Conservation (phyloP, 495 filamentous ascomycete genomes). For the Platismatia glauca region DNA sequence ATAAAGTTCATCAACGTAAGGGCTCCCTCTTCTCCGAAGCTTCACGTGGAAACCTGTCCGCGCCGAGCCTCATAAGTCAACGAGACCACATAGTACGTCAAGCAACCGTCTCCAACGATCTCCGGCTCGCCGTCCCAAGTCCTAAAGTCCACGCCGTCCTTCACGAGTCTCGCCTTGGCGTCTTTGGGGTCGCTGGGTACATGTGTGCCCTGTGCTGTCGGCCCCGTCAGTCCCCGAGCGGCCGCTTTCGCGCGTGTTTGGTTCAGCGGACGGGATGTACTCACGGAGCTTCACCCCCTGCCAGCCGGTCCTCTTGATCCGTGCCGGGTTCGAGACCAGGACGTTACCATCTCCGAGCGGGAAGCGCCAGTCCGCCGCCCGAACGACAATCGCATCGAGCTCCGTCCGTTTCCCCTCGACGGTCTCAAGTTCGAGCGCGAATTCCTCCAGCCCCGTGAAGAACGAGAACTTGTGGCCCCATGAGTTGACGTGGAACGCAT, state of each 20-base stretch:
- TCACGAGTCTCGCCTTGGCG: conserved; percentile 11
- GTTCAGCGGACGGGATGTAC: not conserved
- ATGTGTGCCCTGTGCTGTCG: not conserved
- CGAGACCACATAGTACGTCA: conserved; percentile 10
- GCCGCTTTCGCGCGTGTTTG: not conserved
- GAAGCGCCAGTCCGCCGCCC: conserved; percentile 17
- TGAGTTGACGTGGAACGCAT: conserved; percentile 2
- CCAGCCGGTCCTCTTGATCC: conserved; percentile 14
- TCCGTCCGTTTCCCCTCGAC: conserved; percentile 21
- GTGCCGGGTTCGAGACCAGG: conserved; percentile 14
- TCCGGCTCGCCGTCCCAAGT: conserved; percentile 9
- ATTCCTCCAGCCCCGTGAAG: conserved; percentile 17
- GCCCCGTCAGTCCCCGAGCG: not conserved
- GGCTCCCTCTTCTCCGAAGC: not conserved
- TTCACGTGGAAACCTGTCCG: not conserved
- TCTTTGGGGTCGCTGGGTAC: not conserved
- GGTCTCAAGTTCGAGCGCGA: conserved; percentile 28
- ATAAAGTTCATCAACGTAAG: not conserved
- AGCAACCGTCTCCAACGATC: not conserved
- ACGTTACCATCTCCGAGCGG: conserved; percentile 10
- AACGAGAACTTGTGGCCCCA: conserved; percentile 23
- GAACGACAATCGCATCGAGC: conserved; percentile 19
- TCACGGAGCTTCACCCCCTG: conserved; percentile 13
- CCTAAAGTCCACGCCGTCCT: conserved; percentile 11
- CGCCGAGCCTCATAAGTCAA: conserved; percentile 5